Conservation (phyloP, 768 basidiomycete species). For the Peribolospora baueri region DNA sequence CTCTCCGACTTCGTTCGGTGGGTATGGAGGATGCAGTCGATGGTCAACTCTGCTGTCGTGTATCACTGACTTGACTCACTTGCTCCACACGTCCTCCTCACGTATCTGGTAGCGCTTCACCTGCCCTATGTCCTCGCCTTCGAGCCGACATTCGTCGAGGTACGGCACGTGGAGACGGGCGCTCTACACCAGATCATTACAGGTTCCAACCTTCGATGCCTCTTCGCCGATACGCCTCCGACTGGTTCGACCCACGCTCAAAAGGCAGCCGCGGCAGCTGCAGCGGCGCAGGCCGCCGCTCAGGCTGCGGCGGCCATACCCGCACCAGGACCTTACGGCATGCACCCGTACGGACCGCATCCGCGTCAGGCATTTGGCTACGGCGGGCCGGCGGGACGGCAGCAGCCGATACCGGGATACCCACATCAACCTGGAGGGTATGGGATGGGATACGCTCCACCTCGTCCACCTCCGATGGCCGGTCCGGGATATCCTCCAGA, state of each 20-base stretch:
- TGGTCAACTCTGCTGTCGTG: not conserved
- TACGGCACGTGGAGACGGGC: conserved; percentile 83
- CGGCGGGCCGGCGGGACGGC: too few species aligned
- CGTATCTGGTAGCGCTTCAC: conserved; percentile 45
- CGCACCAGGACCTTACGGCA: too few species aligned
- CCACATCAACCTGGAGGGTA: too few species aligned
- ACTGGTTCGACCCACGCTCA: conserved; percentile 41
- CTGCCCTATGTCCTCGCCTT: conserved; percentile 94
- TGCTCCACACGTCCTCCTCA: conserved; percentile 1
- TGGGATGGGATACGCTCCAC: too few species aligned
- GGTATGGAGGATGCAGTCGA: conserved; percentile 16
- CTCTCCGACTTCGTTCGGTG: conserved; percentile 75
- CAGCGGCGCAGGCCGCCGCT: conserved; percentile 2
- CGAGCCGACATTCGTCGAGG: conserved; percentile 87
- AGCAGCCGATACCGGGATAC: too few species aligned
- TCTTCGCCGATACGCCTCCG: conserved; percentile 84
- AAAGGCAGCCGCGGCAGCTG: conserved; percentile 19
- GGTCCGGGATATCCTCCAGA: too few species aligned
- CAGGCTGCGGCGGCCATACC: too few species aligned
- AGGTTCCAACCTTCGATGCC: conserved; percentile 41
- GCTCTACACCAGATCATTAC: conserved; percentile 59
- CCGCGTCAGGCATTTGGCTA: too few species aligned
- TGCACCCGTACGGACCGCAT: too few species aligned
- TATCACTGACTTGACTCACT: not conserved
- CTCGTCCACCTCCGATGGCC: too few species aligned